phyloP scores from a whole-genome alignment of 2,329 filamentous ascomycete species.

The Thelonectria olida region DNA sequence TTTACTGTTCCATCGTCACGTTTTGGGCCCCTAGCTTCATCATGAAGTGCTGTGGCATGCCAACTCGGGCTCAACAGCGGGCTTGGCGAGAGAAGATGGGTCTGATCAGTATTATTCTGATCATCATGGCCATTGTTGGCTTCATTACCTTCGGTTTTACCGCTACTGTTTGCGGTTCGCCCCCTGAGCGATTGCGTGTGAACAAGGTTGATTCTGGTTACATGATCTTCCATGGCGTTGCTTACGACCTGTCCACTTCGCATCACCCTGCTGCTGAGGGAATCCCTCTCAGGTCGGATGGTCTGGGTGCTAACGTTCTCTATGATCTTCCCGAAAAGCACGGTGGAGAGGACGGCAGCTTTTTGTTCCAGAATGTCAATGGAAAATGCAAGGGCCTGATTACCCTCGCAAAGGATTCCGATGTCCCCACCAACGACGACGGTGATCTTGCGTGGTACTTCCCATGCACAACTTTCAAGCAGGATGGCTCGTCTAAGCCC shows the following conservation, averaged over 20 bases:
- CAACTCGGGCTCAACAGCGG: constrained; percentile 83
- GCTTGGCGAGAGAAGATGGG: constrained; percentile 99
- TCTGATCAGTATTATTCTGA: constrained; percentile 89
- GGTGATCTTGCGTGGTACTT: constrained; percentile 95
- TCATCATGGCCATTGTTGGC: constrained; percentile 89
- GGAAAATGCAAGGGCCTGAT: constrained; percentile 95
- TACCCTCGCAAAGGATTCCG: constrained; percentile 73
- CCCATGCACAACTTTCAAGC: constrained; percentile 89
- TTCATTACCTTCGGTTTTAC: constrained; percentile 98
- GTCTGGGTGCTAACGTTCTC: constrained; percentile 77
- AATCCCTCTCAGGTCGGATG: constrained; percentile 66
- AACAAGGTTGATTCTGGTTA: constrained; percentile 85
- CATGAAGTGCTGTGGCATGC: constrained; percentile 85
- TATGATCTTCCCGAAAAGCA: constrained; percentile 86
- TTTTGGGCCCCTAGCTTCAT: constrained; percentile 94
- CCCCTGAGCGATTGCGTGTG: constrained; percentile 77
- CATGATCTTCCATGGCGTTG: constrained; percentile 96
- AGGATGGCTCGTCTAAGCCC: constrained; percentile 84
- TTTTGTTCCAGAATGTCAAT: constrained; percentile 98
- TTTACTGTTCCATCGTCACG: constrained; percentile 92
- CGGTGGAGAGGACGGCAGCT: constrained; percentile 92
- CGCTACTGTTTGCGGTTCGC: constrained; percentile 80
- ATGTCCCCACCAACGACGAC: constrained; percentile 78
- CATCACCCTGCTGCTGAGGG: constrained; percentile 83
- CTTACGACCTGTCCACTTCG: constrained; percentile 83